These are phyloP conservation scores for Chaetomiaceae sp. DNA, from an alignment of 2,329 filamentous ascomycete species.

Conservation along the genomic window DNA sequence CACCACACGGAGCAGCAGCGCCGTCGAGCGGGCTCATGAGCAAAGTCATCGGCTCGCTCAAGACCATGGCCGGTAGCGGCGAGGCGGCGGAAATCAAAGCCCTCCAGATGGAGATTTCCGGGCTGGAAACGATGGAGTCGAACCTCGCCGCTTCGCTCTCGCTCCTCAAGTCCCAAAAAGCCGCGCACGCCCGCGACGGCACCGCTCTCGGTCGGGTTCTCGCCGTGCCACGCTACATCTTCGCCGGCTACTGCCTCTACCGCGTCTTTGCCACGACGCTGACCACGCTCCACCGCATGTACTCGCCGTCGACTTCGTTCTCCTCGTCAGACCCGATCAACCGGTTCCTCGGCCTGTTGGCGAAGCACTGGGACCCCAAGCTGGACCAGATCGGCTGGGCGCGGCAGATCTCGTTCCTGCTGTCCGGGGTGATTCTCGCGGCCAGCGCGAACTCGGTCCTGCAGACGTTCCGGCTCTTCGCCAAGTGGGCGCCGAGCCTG, in stretches of 20 bases:
- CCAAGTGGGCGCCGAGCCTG: constrained; percentile 65
- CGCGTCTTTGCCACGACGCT: constrained; percentile 68
- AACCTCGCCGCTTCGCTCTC: constrained; percentile 61
- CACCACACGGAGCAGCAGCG: constrained; percentile 9
- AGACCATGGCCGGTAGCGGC: constrained; percentile 54
- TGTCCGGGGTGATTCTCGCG: constrained; percentile 76
- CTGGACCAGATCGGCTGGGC: constrained; percentile 80
- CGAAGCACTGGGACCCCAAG: constrained; percentile 76
- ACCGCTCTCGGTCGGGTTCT: constrained; percentile 61
- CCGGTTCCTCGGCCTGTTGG: constrained; percentile 71
- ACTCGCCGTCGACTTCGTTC: constrained; percentile 46
- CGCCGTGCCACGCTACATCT: constrained; percentile 57
- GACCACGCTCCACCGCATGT: constrained; percentile 57
- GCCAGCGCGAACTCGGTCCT: constrained; percentile 75
- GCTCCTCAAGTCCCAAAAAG: constrained; percentile 56
- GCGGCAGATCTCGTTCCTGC: constrained; percentile 74
- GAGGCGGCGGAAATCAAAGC: constrained; percentile 54
- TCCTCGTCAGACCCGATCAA: constrained; percentile 75
- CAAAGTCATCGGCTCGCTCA: constrained; percentile 60
- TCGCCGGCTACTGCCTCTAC: constrained; percentile 79
- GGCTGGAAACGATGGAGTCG: constrained; percentile 72
- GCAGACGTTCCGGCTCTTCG: constrained; percentile 79
- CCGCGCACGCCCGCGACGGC: constrained; percentile 58
- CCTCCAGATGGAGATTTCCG: constrained; percentile 69
- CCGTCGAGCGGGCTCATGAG: constrained; percentile 57